Base-by-base conservation (phyloP, 2,329 filamentous ascomycete species). In the Fusarium sarcochroum region DNA sequence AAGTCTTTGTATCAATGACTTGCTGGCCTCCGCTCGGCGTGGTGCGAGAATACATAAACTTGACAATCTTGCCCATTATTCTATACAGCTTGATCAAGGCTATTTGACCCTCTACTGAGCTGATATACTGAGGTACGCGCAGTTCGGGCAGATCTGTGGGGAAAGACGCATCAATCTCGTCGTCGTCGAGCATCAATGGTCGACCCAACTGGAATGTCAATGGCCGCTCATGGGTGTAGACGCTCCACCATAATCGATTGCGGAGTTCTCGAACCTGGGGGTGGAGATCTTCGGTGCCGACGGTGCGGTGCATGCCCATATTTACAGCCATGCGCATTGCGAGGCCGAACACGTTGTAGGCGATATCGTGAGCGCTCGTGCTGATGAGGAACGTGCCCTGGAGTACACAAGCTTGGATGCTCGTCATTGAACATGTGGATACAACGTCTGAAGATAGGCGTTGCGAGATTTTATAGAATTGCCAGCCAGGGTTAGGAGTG, bases 141-240 rank as follows among this genome's bases (percentile, higher is more conserved):
- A 57, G 21, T 7, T 50, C 54, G 7, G 37, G 45, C 7, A 41
- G 30, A 14, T 57, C 54, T 5, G 17, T 20, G 3, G 54, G 54
- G 15, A 50, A 37, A 4, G 37, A 17, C 11, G 54, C 30, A n/a
- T 57, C 54, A 21, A 57, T 57, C 21, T 57, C 54, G 4, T 57
- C 46, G 13, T 57, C 45, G 17, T 41, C 35, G 11, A 57, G 21
- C 45, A 50, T 57, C 10, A 57, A 3, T 5, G 54, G 54, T 10
- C 54, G 54, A 7, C 54, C 54, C 46, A 57, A 17, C 3, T 57
- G 45, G n/a, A 57, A 50, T 10, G 54, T 50, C 2, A 57, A 25
- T 2, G 35, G 37, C 11, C 45, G n/a, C 15, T 57, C 54, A 7
- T 42, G 54, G 1, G 37, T 42, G 17, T 57, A 57, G 3, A 57